phyloP scores from a whole-genome alignment of 139 green algal species.

The Volvox reticuliferus region DNA sequence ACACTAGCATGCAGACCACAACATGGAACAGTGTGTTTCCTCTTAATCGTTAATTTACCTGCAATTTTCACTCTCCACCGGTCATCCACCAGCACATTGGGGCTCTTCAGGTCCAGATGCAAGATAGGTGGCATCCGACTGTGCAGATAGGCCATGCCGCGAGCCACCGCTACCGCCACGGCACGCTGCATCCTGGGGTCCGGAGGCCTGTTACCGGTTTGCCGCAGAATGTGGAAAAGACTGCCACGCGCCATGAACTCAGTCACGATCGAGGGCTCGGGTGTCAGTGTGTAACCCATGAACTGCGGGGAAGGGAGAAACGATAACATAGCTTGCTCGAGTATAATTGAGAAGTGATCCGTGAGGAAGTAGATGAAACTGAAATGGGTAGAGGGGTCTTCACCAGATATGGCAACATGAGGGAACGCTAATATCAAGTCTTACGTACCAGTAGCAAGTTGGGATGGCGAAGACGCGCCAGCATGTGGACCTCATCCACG shows the following conservation, averaged over 20 bases:
- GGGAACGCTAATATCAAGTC: no score
- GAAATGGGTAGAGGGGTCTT: no score
- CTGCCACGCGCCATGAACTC: slow-evolving; percentile 66
- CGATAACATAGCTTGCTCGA: no score
- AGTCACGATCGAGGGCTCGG: slow-evolving; percentile 61
- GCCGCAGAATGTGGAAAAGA: slow-evolving; percentile 68
- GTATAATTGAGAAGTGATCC: no score
- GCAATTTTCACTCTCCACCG: slow-evolving; percentile 81
- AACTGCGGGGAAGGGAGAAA: slow-evolving; percentile 46
- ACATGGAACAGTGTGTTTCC: no score
- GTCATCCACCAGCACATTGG: slow-evolving; percentile 86
- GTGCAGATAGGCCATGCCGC: slow-evolving; percentile 89
- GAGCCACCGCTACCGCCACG: slow-evolving; percentile 72
- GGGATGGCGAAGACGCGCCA: slow-evolving; percentile 69
- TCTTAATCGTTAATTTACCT: background rate
- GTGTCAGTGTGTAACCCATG: slow-evolving; percentile 66
- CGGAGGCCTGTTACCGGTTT: slow-evolving; percentile 45
- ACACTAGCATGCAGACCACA: no score
- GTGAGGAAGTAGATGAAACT: no score
- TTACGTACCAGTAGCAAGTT: slow-evolving; percentile 69
- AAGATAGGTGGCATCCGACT: slow-evolving; percentile 82
- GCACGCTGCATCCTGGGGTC: slow-evolving; percentile 54
- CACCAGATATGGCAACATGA: no score
- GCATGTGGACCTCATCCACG: slow-evolving; percentile 63
- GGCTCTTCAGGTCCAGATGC: slow-evolving; percentile 87